Base-by-base conservation (phyloP, 2,329 filamentous ascomycete genomes). In the Ophiostoma sp. region DNA sequence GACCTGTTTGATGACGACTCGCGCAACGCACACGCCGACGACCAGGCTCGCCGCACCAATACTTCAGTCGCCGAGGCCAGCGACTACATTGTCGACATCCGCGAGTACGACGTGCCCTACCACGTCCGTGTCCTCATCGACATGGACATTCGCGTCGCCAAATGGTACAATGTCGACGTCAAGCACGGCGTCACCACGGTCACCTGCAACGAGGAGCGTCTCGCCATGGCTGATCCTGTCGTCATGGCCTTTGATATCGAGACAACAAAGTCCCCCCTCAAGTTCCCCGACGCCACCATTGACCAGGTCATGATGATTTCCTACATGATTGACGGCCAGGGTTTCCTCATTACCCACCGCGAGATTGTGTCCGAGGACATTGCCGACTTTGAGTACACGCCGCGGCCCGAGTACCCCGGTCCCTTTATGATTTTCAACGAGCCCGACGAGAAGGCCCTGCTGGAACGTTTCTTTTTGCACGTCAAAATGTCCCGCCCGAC, bases 281-380 rank as follows among this genome's bases (percentile, higher is more conserved):
- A 99, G 82, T 99, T 99, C 78, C 97, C 96, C 33, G 97, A 99
- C 80, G 91, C 96, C 1, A 89, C 94, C 3, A 91, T 97, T 76
- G 96, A 99, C 83, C 95, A 97, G 81, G 92, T 99, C 80, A 99
- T 99, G 95, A 99, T 99, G 96, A 95, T 99, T 81, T 99, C 97
- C 42, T 99, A 99, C 85, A 99, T 99, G 97, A 98, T 99, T 78
- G 96, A 99, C 78, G 97, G 96, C 0, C 95, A 97, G 82, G 96
- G 96, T 4, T 99, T 98, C 78, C 86, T 99, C 48, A 98, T 99
- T 82, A 99, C 96, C 5, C 99, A 99, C 80, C 90, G 97, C 79
- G 95, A 98, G 80, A 97, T 99, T 75, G 94, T 99, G 11, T 97
- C 95, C 0, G 95, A 99, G 82, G 95, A 99, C 79, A 99, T 99